These are phyloP conservation scores for Magnaporthiopsis poae DNA, from an alignment of 2,329 filamentous ascomycete species.

Conservation along the genomic window DNA sequence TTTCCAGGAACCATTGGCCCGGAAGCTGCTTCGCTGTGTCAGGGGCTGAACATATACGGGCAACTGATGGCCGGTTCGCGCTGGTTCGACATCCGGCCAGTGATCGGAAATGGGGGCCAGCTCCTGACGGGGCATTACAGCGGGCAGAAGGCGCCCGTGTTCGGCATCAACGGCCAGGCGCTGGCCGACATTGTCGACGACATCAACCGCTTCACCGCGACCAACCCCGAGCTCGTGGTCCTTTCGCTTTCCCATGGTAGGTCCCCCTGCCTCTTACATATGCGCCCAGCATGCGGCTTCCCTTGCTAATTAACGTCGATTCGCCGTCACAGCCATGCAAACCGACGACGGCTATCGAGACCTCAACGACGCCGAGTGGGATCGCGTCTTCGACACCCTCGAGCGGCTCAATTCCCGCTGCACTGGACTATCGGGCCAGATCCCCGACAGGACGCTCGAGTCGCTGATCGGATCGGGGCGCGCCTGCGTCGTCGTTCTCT, in stretches of 20 bases:
- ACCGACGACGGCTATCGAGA: constrained; percentile 19
- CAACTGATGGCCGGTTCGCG: constrained; percentile 30
- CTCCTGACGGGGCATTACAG: constrained; percentile 26
- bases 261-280: not conserved
- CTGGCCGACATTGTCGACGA: constrained; percentile 32
- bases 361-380: constrained; percentile 31
- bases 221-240: constrained; percentile 35
- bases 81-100: constrained; percentile 30
- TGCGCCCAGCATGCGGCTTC: not conserved
- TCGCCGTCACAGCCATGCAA: not conserved
- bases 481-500: constrained; percentile 25
- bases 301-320: not conserved
- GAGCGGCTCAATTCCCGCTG: constrained; percentile 31
- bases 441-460: constrained; percentile 13
- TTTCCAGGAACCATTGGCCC: constrained; percentile 18
- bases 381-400: constrained; percentile 33
- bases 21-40: constrained; percentile 27
- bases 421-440: constrained; percentile 14
- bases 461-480: constrained; percentile 19
- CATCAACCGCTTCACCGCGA: constrained; percentile 34
- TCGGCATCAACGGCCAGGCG: constrained; percentile 35
- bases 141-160: constrained; percentile 20
- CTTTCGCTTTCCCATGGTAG: constrained; percentile 33
- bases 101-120: constrained; percentile 15
- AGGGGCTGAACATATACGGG: constrained; percentile 26